Conservation (phyloP, 208 protist species). For the Naegleria lovaniensis region DNA sequence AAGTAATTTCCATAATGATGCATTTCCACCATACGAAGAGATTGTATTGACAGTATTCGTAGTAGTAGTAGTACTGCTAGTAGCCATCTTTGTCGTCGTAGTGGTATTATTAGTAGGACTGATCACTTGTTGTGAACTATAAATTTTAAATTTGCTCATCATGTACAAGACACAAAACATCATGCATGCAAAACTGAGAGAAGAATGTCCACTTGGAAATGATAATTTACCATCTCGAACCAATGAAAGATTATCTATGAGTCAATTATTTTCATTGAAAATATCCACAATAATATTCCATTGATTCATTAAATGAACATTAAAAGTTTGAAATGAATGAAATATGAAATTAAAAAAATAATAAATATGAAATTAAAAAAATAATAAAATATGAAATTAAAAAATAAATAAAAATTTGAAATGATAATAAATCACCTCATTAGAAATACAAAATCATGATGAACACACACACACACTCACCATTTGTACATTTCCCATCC, state of each 20-base stretch:
- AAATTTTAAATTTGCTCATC: conserved; percentile 45
- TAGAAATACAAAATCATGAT: too few species aligned
- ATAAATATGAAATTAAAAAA: too few species aligned
- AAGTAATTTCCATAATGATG: conserved; percentile 48
- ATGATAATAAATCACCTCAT: too few species aligned
- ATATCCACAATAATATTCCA: too few species aligned
- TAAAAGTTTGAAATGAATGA: too few species aligned
- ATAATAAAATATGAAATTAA: background rate
- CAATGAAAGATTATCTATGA: conserved; percentile 38
- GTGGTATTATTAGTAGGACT: too few species aligned
- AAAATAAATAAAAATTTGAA: too few species aligned
- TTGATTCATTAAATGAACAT: too few species aligned
- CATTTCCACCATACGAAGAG: background rate
- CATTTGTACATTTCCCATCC: background rate
- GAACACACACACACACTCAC: background rate
- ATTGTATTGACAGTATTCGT: background rate
- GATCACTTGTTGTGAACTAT: background rate
- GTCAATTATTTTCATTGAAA: too few species aligned
- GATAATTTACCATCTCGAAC: conserved; percentile 60
- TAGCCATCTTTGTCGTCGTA: too few species aligned
- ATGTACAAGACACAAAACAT: conserved; percentile 62
- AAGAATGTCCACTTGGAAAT: conserved; percentile 81
- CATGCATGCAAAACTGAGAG: conserved; percentile 64
- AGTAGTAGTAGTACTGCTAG: too few species aligned
- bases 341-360: too few species aligned